These are phyloP conservation scores for Malassezia furfur DNA, from an alignment of 1,284 basidiomycete genomes.

Conservation along the genomic window DNA sequence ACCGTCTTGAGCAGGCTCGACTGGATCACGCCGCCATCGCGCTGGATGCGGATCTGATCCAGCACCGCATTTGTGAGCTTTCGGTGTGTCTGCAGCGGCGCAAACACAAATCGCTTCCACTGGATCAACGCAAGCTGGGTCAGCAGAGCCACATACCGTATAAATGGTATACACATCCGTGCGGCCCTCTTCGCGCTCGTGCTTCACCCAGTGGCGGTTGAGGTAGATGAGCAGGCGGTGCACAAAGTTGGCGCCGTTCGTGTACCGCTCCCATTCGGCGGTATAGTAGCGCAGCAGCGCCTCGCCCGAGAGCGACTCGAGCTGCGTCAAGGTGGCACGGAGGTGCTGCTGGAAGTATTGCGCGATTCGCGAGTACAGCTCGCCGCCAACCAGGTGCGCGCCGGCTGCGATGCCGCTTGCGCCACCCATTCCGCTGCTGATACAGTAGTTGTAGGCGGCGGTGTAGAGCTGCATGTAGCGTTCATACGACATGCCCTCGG, in stretches of 20 bases:
- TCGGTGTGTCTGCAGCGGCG: slow-evolving; percentile 64
- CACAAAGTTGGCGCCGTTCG: slow-evolving; percentile 88
- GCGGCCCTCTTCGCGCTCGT: slow-evolving; percentile 92
- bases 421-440: slow-evolving; percentile 64
- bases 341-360: slow-evolving; percentile 65
- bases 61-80: slow-evolving; percentile 82
- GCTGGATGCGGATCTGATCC: slow-evolving; percentile 78
- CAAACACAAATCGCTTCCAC: slow-evolving; percentile 89
- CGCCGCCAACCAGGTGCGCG: slow-evolving; percentile 86
- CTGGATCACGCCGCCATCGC: slow-evolving; percentile 89
- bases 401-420: slow-evolving; percentile 51
- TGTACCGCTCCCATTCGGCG: slow-evolving; percentile 88
- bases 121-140: slow-evolving; percentile 79
- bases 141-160: slow-evolving; percentile 60
- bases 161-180: slow-evolving; percentile 92
- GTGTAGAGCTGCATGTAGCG: slow-evolving; percentile 83
- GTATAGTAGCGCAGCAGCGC: slow-evolving; percentile 85
- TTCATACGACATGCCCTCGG: slow-evolving; percentile 77
- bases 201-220: slow-evolving; percentile 98
- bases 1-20: slow-evolving; percentile 89
- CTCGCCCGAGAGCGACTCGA: slow-evolving; percentile 72
- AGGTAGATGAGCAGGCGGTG: slow-evolving; percentile 75
- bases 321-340: slow-evolving; percentile 54
- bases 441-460: slow-evolving; percentile 93
- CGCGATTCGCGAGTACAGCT: slow-evolving; percentile 81